These are phyloP conservation scores for Vanrija humicola DNA, from an alignment of 1,284 basidiomycete species.

Conservation along the genomic window DNA sequence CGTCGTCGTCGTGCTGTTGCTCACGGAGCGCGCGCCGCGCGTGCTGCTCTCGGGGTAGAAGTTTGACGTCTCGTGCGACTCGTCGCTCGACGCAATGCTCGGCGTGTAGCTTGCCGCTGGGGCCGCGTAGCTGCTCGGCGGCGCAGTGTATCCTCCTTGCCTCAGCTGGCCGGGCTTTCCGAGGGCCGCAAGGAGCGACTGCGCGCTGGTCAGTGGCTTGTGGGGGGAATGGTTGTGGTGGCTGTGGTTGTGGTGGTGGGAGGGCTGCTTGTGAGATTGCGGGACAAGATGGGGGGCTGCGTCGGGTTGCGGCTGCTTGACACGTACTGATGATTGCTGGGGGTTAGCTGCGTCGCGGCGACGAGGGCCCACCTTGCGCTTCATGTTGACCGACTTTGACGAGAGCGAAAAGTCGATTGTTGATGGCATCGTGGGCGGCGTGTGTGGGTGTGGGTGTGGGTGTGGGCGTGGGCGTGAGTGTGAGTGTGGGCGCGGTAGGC, in stretches of 20 bases:
- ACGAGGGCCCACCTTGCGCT: conserved; percentile 26
- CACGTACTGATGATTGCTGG: conserved; percentile 15
- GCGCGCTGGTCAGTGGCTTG: not conserved
- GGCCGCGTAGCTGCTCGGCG: conserved; percentile 11
- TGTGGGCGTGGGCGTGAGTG: no score
- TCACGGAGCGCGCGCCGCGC: conserved; percentile 2
- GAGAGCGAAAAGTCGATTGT: conserved; percentile 24
- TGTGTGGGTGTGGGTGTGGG: no score
- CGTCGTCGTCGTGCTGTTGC: conserved; percentile 4
- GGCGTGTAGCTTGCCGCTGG: conserved; percentile 10
- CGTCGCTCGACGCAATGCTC: conserved; percentile 15
- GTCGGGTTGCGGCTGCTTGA: no score
- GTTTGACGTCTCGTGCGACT: conserved; percentile 12
- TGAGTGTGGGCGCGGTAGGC: no score
- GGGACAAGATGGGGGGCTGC: not conserved
- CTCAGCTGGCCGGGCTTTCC: conserved; percentile 13
- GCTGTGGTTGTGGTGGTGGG: not conserved
- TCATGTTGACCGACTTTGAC: conserved; percentile 26
- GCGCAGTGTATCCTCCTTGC: conserved; percentile 7
- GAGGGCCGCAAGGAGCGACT: conserved; percentile 29
- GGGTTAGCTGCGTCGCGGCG: not conserved
- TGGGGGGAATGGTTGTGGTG: not conserved
- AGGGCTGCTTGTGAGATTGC: no score
- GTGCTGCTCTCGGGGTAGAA: conserved; percentile 11
- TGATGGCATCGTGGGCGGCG: not conserved